Percentiles rank a stretch among this genome's conserved stretches.
Conservation (phyloP, 2,329 filamentous ascomycete genomes). For the Xylaria sp. region DNA sequence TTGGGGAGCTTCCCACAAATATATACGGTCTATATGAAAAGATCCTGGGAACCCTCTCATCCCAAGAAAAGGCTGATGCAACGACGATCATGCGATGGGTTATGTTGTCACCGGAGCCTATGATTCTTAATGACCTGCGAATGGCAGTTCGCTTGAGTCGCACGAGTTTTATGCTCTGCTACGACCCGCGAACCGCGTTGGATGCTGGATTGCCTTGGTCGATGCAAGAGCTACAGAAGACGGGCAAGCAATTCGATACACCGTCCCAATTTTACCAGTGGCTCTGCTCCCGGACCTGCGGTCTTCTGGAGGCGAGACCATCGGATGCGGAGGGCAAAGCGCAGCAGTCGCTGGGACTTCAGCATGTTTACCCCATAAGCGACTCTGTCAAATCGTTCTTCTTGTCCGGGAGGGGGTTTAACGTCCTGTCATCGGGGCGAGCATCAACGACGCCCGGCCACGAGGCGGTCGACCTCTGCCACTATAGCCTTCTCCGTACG, state of each 20-base stretch:
- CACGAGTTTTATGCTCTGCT: constrained; percentile 17
- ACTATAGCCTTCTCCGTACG: constrained; percentile 33
- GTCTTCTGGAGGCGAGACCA: constrained; percentile 24
- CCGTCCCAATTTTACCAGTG: constrained; percentile 34
- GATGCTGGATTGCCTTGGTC: constrained; percentile 32
- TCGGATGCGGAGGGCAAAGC: constrained; percentile 1
- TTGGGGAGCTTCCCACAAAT: constrained; percentile 25
- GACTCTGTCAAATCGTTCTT: constrained; percentile 33
- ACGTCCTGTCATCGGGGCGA: constrained; percentile 17
- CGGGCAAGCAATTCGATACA: constrained; percentile 35
- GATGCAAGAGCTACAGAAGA: constrained; percentile 34
- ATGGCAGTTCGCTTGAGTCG: constrained; percentile 31
- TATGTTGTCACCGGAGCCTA: constrained; percentile 29
- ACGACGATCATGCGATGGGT: constrained; percentile 35
- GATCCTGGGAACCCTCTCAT: constrained; percentile 19
- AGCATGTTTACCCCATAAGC: constrained; percentile 27
- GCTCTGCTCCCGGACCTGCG: constrained; percentile 29
- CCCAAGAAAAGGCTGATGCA: constrained; percentile 29
- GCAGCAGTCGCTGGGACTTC: constrained; percentile 34
- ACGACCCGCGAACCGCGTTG: constrained; percentile 16
- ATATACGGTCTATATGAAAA: constrained; percentile 31
- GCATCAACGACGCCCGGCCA: constrained; percentile 1
- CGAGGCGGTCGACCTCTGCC: constrained; percentile 27
- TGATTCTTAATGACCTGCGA: constrained; percentile 33
- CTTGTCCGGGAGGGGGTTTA: constrained; percentile 33